Conservation (phyloP, 805 yeast genomes). For the Lipomyces sp. region DNA sequence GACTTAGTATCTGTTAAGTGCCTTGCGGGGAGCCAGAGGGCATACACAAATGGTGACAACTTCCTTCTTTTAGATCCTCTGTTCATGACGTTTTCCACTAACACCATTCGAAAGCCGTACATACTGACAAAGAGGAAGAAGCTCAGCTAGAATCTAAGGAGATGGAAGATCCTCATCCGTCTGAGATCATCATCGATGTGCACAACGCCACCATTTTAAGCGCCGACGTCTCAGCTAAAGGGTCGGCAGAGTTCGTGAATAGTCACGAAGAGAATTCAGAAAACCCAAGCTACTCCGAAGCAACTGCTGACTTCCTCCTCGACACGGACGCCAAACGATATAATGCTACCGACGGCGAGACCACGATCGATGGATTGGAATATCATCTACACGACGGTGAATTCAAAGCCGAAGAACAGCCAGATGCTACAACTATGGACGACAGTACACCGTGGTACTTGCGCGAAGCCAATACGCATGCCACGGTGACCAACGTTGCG, state of each 20-base stretch:
- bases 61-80: neutral
- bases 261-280: neutral
- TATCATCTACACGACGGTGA: constrained; percentile 32
- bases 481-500: constrained; percentile 21
- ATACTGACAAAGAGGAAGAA: neutral
- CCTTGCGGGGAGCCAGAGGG: neutral
- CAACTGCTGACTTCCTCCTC: neutral
- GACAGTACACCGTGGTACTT: constrained; percentile 33
- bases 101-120: neutral
- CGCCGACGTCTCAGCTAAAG: neutral
- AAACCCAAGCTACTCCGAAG: neutral
- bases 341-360: constrained; percentile 11
- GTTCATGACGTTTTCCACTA: neutral
- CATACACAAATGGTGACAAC: neutral
- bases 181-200: constrained; percentile 14
- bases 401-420: constrained; percentile 5
- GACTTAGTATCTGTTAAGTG: neutral
- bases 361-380: constrained; percentile 20
- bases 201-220: constrained; percentile 7
- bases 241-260: neutral
- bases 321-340: constrained; percentile 23
- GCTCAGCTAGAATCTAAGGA: neutral
- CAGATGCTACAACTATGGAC: constrained; percentile 6
- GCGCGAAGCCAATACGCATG: constrained; percentile 11
- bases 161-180: neutral